Base-by-base conservation (phyloP, 2,329 filamentous ascomycete genomes). In the Diaporthe nobilis region DNA sequence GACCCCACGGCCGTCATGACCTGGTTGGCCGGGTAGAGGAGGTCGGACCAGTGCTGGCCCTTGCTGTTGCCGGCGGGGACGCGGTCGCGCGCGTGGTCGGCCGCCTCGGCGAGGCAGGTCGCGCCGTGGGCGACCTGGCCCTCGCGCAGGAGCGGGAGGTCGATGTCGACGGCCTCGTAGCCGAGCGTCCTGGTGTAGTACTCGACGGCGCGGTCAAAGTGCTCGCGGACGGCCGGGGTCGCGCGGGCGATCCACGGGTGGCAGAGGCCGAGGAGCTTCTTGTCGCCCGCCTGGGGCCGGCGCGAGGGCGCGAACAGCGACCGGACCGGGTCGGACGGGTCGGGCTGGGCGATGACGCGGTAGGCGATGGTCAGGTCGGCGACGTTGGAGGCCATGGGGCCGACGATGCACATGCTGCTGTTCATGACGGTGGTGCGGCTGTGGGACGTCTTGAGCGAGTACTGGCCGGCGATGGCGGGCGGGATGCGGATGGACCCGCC, bases 341-440 rank as follows among this genome's bases (percentile, higher is more conserved):
- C 90, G 0, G 95, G 94, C 71, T 91, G 89, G 2, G 94, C 90
- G 89, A 97, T 95, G 79, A 94, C 82, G 68, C 94, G 92, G 85
- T 97, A 98, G n/a, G 94, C 93, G 71, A 95, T 88, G 77, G 93
- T 93, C 8, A 98, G 90, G 80, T 98, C 96, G 49, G 92, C 87
- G 77, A 94, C 94, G 73, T 90, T 96, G 65, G 91, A 89, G 22
- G 94, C 93, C 80, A 98, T 90, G 10, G 96, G 95, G 0, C 95
- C 94, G 9, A 90, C 87, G 22, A 97, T 93, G 74, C 87, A 88
- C 81, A 91, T 87, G 73, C 87, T 88, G 72, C 87, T 88, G 79
- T 86, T 86, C 83, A 88, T 87, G 75, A 85, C 87, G 58, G 90
- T 89, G 8, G 94, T 89, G 51, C 95, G 92, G 80, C 93, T 90